A percentile compares a stretch with the other conserved stretches of the same genome.
Conservation (phyloP, 331 rosid species). For the Pyrus hybrid region DNA sequence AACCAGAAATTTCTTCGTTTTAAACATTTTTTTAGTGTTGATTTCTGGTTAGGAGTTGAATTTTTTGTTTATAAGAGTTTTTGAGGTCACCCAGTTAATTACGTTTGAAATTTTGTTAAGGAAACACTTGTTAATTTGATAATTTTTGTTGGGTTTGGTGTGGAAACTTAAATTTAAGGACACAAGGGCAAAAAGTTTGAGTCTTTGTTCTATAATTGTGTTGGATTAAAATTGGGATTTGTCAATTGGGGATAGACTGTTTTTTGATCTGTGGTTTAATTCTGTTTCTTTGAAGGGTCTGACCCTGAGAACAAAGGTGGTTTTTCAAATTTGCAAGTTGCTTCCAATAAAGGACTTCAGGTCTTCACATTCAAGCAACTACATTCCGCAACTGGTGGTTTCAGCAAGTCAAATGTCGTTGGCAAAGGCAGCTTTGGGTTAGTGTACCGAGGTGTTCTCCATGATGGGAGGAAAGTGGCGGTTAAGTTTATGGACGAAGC, state of each 20-base stretch:
- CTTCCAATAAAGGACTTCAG: conserved; percentile 57
- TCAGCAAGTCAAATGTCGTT: conserved; percentile 84
- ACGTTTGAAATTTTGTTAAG: background rate
- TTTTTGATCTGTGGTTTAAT: conserved; percentile 10
- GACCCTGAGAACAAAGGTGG: conserved; percentile 39
- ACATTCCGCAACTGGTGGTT: conserved; percentile 81
- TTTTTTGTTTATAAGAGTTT: background rate
- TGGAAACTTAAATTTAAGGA: background rate
- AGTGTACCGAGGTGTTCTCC: conserved; percentile 82
- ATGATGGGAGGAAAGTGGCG: conserved; percentile 76
- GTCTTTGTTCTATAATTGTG: background rate
- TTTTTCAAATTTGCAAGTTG: conserved; percentile 47
- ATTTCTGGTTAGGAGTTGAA: background rate
- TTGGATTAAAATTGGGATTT: conserved; percentile 8
- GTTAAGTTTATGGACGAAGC: conserved; percentile 85
- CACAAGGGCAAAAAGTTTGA: background rate
- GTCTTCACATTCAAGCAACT: conserved; percentile 88
- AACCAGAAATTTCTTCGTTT: background rate
- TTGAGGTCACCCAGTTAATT: background rate
- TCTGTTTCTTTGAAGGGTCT: conserved; percentile 40
- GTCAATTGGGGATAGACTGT: background rate
- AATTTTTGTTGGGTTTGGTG: background rate
- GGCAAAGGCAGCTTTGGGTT: conserved; percentile 88
- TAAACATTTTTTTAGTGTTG: background rate
- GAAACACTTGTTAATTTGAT: background rate